Conservation (phyloP, 306 rosid genomes). For the Dalbergia oliveri region DNA sequence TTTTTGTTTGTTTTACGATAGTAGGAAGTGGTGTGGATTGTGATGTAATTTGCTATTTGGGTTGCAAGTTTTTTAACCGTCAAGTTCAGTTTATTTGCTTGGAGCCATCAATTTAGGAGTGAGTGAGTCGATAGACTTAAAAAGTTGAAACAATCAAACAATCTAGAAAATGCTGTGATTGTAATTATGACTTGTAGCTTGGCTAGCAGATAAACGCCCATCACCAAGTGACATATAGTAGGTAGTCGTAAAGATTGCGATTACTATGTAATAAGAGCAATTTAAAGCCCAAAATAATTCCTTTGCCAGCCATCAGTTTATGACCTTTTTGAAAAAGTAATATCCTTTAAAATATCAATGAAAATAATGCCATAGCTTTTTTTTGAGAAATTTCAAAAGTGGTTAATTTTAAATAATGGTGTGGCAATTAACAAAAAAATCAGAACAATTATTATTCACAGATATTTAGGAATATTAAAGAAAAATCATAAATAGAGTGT, state of each 20-base stretch:
- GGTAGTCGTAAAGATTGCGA: neutral
- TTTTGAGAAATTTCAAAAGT: too few relatives aligned
- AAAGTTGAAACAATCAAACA: neutral
- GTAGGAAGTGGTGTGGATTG: neutral
- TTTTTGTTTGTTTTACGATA: neutral
- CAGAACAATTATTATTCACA: too few relatives aligned
- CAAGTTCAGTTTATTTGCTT: neutral
- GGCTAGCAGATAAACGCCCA: neutral
- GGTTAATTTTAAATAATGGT: too few relatives aligned
- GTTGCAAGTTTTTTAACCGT: neutral
- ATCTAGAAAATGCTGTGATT: conserved; percentile 3
- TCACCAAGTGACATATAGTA: neutral
- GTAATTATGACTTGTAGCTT: conserved; percentile 18
- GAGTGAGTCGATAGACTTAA: neutral
- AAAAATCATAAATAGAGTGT: too few relatives aligned
- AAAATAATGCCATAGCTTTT: too few relatives aligned
- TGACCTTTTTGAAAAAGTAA: too few relatives aligned
- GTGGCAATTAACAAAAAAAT: too few relatives aligned
- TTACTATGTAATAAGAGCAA: too few relatives aligned
- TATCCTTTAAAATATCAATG: too few relatives aligned
- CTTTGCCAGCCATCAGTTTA: too few relatives aligned
- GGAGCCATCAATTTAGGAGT: neutral
- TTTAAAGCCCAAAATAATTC: too few relatives aligned
- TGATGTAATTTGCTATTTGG: neutral
- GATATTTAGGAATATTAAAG: too few relatives aligned